Conservation (phyloP, 225 moss, liverwort and hornwort species). For the Rhytidiadelphus loreus region DNA sequence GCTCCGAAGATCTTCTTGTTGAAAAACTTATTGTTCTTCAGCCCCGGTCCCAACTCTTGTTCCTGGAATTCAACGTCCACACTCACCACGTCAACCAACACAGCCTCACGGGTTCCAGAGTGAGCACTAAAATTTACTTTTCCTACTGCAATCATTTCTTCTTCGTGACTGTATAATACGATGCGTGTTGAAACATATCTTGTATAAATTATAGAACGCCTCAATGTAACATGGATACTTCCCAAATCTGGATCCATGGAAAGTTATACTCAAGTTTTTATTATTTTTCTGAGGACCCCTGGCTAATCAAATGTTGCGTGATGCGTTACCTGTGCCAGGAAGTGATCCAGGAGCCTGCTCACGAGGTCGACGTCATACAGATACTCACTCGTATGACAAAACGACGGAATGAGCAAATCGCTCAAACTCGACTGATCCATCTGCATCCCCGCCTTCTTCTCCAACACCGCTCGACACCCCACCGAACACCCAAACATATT, state of each 20-base stretch:
- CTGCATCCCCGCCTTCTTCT: conserved; percentile 56
- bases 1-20: conserved; percentile 9
- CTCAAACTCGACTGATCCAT: conserved; percentile 65
- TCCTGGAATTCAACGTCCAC: conserved; percentile 1
- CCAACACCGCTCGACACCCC: conserved; percentile 44
- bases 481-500: conserved; percentile 43
- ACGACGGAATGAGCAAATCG: conserved; percentile 72
- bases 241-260: neutral
- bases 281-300: too few species aligned
- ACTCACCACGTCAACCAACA: neutral
- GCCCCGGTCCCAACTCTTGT: neutral
- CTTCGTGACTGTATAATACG: neutral
- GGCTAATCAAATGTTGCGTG: neutral
- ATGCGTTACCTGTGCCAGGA: conserved; percentile 22
- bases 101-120: neutral
- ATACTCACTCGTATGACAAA: conserved; percentile 45
- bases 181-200: neutral
- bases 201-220: neutral
- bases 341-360: conserved; percentile 71
- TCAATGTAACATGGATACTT: neutral
- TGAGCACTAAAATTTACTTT: neutral
- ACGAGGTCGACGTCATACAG: conserved; percentile 85
- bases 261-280: neutral
- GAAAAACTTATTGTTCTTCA: conserved; percentile 7
- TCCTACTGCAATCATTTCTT: neutral